phyloP scores from a whole-genome alignment of 106 monocot species.

The Agapanthus africanus region DNA sequence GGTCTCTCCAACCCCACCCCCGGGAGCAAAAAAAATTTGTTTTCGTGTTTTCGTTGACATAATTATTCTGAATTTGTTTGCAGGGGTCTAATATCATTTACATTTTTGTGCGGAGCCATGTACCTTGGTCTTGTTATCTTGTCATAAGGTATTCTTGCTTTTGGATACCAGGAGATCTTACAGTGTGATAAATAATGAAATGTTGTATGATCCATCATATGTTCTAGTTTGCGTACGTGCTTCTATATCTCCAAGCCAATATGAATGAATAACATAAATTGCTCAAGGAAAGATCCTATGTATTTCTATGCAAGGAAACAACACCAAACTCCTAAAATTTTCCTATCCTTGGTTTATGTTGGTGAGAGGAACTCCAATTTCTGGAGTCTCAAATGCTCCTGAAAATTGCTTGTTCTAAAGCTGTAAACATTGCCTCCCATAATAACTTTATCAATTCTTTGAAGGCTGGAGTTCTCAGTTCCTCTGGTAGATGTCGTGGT shows the following conservation, averaged over 20 bases:
- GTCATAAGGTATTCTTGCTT: conserved; percentile 39
- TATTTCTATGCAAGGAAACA: no score
- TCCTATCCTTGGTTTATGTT: no score
- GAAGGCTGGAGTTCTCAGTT: conserved; percentile 56
- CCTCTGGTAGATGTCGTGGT: conserved; percentile 41
- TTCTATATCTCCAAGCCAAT: no score
- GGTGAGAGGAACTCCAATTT: conserved; percentile 37
- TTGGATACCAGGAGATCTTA: no score
- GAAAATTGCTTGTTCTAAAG: conserved; percentile 16
- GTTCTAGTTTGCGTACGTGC: no score
- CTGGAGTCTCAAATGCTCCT: conserved; percentile 28
- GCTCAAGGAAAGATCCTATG: no score
- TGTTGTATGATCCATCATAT: no score
- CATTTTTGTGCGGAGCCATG: conserved; percentile 72
- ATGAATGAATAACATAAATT: no score
- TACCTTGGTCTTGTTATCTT: conserved; percentile 90
- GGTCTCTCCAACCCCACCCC: neutral
- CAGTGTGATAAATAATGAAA: no score
- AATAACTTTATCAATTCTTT: conserved; percentile 62
- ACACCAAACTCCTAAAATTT: no score
- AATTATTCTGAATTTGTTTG: conserved; percentile 16
- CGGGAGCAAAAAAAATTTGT: neutral
- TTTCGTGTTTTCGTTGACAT: neutral
- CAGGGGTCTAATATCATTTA: conserved; percentile 91
- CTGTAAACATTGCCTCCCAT: conserved; percentile 35